These are phyloP conservation scores for Psidium guajava DNA, from an alignment of 345 rosid species.

Conservation along the genomic window DNA sequence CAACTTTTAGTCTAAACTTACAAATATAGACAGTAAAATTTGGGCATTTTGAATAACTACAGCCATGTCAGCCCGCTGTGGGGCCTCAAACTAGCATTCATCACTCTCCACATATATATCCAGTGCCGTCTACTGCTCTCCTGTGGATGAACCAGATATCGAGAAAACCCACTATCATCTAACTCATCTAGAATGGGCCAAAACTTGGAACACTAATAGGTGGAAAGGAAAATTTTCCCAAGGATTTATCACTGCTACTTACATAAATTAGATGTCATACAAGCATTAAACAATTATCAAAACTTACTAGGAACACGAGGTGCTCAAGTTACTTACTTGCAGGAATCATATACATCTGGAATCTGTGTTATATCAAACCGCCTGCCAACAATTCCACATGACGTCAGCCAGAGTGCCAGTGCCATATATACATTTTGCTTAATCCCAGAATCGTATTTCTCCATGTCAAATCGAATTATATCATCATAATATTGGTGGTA, in stretches of 20 bases:
- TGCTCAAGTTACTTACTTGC: conserved; percentile 70
- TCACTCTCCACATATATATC: background rate
- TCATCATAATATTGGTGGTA: background rate
- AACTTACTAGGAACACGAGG: background rate
- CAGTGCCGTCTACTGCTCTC: background rate
- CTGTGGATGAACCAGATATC: background rate
- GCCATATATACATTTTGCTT: background rate
- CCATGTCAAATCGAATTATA: background rate
- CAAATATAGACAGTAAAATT: background rate
- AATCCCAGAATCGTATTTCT: background rate
- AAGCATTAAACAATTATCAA: background rate
- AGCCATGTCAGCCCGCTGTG: background rate
- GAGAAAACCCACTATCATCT: background rate
- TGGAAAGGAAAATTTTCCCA: background rate
- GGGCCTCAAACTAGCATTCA: background rate
- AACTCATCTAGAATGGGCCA: background rate
- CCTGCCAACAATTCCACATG: conserved; percentile 36
- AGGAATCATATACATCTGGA: conserved; percentile 99
- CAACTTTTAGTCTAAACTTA: background rate
- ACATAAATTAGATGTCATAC: background rate
- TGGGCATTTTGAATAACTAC: background rate
- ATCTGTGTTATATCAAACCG: conserved; percentile 96
- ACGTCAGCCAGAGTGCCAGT: background rate
- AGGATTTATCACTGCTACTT: background rate
- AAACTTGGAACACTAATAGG: background rate